These are phyloP conservation scores for Scedosporium aurantiacum DNA, from an alignment of 2,329 filamentous ascomycete species.

Conservation along the genomic window DNA sequence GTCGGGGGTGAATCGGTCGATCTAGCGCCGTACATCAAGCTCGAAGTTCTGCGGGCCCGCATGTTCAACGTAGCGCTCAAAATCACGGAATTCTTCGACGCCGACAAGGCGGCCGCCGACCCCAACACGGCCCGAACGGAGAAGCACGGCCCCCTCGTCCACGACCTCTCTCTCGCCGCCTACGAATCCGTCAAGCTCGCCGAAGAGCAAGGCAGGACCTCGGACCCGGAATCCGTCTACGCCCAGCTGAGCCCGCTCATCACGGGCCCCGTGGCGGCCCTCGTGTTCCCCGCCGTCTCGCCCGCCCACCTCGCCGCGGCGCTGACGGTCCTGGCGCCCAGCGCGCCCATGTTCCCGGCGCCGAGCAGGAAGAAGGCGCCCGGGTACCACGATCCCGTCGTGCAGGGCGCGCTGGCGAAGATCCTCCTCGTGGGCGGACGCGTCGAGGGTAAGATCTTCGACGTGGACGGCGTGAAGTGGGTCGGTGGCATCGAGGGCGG, in stretches of 20 bases:
- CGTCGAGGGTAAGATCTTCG: slow-evolving; percentile 76
- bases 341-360: slow-evolving; percentile 60
- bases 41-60: slow-evolving; percentile 79
- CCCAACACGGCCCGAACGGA: slow-evolving; percentile 19
- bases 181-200: slow-evolving; percentile 32
- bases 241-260: slow-evolving; percentile 63
- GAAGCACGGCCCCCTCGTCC: slow-evolving; percentile 21
- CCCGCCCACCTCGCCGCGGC: slow-evolving; percentile 76
- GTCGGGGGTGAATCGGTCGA: slow-evolving; percentile 25
- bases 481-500: slow-evolving; percentile 70
- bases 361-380: slow-evolving; percentile 67
- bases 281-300: slow-evolving; percentile 73
- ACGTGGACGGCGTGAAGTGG: slow-evolving; percentile 55
- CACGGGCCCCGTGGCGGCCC: slow-evolving; percentile 66
- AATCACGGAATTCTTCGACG: slow-evolving; percentile 73
- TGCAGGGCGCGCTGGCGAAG: slow-evolving; percentile 78
- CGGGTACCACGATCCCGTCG: slow-evolving; percentile 66
- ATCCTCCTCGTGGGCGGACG: slow-evolving; percentile 76
- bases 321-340: slow-evolving; percentile 63
- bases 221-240: slow-evolving; percentile 29
- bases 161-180: slow-evolving; percentile 44
- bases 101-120: slow-evolving; percentile 25
- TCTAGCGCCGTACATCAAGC: slow-evolving; percentile 52
- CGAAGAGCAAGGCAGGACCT: slow-evolving; percentile 17
- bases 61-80: slow-evolving; percentile 80